These are phyloP conservation scores for Porcisia hertigi DNA, from an alignment of 208 protist genomes.

Conservation along the genomic window DNA sequence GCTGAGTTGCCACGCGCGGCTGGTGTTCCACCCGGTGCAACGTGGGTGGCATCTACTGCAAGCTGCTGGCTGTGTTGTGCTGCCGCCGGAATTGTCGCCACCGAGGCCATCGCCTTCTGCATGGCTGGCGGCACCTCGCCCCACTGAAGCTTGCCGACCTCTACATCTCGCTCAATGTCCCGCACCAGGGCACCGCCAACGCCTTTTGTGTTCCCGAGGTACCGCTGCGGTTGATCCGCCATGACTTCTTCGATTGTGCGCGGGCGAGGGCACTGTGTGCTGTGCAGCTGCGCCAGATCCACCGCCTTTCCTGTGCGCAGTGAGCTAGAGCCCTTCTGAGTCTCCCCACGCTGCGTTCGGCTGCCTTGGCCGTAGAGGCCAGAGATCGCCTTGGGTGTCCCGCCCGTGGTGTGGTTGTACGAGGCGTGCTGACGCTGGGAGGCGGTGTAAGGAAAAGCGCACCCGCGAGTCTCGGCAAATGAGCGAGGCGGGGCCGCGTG, in stretches of 20 bases:
- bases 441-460: conserved; percentile 27
- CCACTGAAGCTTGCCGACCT: conserved; percentile 61
- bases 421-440: conserved; percentile 18
- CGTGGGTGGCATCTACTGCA: conserved; percentile 12
- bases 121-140: conserved; percentile 48
- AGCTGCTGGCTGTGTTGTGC: conserved; percentile 9
- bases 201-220: conserved; percentile 10
- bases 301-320: conserved; percentile 56
- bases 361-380: conserved; percentile 11
- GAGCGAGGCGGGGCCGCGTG: conserved; percentile 22
- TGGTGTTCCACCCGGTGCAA: neutral
- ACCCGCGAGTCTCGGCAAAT: conserved; percentile 28
- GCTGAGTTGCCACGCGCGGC: neutral
- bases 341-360: conserved; percentile 27
- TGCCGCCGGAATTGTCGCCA: conserved; percentile 1
- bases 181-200: conserved; percentile 22
- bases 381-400: neutral
- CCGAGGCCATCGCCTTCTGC: conserved; percentile 34
- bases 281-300: conserved; percentile 43
- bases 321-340: conserved; percentile 39
- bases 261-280: conserved; percentile 44
- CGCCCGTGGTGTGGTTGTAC: neutral
- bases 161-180: conserved; percentile 45
- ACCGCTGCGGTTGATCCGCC: conserved; percentile 37
- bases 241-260: conserved; percentile 79